Base-by-base conservation (phyloP, 2,329 filamentous ascomycete species). In the Paracoccidioides brasiliensis region DNA sequence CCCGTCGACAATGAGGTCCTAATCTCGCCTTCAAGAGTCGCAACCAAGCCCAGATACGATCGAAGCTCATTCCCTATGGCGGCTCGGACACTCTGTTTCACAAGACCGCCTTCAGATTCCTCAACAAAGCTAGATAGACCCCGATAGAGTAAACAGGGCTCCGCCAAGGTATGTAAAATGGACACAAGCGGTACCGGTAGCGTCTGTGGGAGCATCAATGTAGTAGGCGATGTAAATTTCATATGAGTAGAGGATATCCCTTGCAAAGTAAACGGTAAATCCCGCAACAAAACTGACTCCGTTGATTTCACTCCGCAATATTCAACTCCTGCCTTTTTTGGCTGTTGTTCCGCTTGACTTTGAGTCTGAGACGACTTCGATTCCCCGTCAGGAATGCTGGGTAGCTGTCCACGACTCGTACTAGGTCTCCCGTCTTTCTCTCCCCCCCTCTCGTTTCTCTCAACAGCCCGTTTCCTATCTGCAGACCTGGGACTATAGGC, bases 1-100 rank as follows among this genome's bases (percentile, higher is more conserved):
- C 93, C 74, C 6, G 85, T 81, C 4, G 84, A 79, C 51, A 97
- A 73, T 0, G 90, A 90, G 59, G 87, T 79, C 57, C 91, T 81
- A 55, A 97, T 95, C 69, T 98, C 91, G 9, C 84, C 87, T 72
- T 98, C 93, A 5, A 98, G 73, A 0, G 90, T 95, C 14, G 93
- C 91, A 41, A 98, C 88, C 12, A 98, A 76, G 43, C 87, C 86
- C 32, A 98, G 76, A 66, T 98, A 98, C 3, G 90, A 89, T 49
- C 90, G 83, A 42, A 98, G 76, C 70, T 98, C 91, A 48, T 81
- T 80, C 49, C 84, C 82, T 58, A 98, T 84, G 33, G 93, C 91
- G 33, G 91, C 89, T 30, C 90, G 82, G 56, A 98, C 76, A 70
- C 91, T 97, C 71, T 98, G 93, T 7, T 85, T 88, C 4, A 98